Conservation (phyloP, 108 stramenopile genomes). For the Nitzschia sp. region DNA sequence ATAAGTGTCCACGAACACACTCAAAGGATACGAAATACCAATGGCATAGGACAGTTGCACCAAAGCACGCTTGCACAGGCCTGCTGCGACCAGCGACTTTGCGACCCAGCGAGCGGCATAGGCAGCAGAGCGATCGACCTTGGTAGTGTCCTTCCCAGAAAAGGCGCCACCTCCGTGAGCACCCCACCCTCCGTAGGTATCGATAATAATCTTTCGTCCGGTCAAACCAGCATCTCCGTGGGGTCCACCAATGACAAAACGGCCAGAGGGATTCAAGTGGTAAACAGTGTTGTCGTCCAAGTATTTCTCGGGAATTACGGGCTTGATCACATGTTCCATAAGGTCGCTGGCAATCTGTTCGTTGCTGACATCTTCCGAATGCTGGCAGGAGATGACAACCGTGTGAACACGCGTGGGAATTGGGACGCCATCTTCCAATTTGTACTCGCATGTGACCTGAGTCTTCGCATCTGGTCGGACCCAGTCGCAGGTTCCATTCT, state of each 20-base stretch:
- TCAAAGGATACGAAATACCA: constrained; percentile 89
- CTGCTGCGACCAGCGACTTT: constrained; percentile 92
- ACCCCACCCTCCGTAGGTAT: constrained; percentile 98
- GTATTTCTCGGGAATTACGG: constrained; percentile 95
- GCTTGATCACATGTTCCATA: constrained; percentile 97
- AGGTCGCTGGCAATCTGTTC: constrained; percentile 95
- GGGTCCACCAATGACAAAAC: constrained; percentile 97
- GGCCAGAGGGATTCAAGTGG: constrained; percentile 92
- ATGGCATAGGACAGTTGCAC: constrained; percentile 97
- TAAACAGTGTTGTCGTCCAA: constrained; percentile 97
- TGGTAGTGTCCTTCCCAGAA: constrained; percentile 96
- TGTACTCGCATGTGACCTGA: constrained; percentile 93
- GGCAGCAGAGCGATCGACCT: constrained; percentile 93
- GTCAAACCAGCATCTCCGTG: constrained; percentile 98
- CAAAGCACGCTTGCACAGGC: constrained; percentile 84
- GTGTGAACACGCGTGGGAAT: constrained; percentile 94
- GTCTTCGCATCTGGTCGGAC: constrained; percentile 98
- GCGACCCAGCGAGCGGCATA: constrained; percentile 98
- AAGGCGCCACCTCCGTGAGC: constrained; percentile 97
- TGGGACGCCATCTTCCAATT: constrained; percentile 77
- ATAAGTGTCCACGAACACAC: constrained; percentile 91
- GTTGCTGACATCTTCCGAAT: constrained; percentile 85
- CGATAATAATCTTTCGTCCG: constrained; percentile 95
- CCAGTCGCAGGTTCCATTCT: constrained; percentile 94
- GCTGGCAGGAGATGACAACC: constrained; percentile 96